Conservation (phyloP, 495 filamentous ascomycete species). For the Barbatosphaeria neglecta region DNA sequence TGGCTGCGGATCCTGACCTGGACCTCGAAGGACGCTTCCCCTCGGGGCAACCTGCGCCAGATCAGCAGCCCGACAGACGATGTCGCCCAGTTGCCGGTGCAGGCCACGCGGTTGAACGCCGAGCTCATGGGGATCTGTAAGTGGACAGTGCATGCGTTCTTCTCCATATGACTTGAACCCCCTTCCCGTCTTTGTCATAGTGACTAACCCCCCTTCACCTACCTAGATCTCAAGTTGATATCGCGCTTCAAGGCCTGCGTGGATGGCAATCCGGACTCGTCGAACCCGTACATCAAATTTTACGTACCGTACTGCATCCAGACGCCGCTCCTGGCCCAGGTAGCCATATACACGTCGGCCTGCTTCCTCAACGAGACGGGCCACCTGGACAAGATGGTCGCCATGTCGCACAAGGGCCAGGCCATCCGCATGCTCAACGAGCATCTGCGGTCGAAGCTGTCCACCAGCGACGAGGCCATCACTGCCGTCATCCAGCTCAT, state of each 20-base stretch:
- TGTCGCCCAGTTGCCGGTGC: slow-evolving; percentile 5
- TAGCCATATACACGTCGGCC: slow-evolving; percentile 25
- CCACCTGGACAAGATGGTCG: slow-evolving; percentile 20
- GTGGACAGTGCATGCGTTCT: background rate
- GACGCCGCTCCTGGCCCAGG: slow-evolving; percentile 18
- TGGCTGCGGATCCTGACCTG: slow-evolving; percentile 1
- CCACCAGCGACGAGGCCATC: slow-evolving; percentile 22
- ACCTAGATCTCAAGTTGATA: slow-evolving; percentile 50
- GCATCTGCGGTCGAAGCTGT: slow-evolving; percentile 16
- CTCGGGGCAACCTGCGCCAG: background rate
- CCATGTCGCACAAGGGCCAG: slow-evolving; percentile 22
- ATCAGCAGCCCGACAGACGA: slow-evolving; percentile 4
- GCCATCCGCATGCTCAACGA: slow-evolving; percentile 24
- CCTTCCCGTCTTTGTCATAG: too few species aligned
- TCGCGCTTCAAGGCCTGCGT: slow-evolving; percentile 33
- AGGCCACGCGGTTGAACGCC: slow-evolving; percentile 9
- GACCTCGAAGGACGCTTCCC: background rate
- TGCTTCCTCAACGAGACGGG: slow-evolving; percentile 27
- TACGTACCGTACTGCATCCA: slow-evolving; percentile 22
- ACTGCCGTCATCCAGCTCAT: slow-evolving; percentile 24
- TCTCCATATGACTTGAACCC: background rate
- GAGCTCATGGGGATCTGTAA: slow-evolving; percentile 22
- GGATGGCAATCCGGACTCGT: slow-evolving; percentile 23
- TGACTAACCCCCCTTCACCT: too few species aligned
- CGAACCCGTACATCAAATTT: slow-evolving; percentile 22